phyloP scores from a whole-genome alignment of 768 basidiomycete genomes.

The Pisolithus marmoratus region DNA sequence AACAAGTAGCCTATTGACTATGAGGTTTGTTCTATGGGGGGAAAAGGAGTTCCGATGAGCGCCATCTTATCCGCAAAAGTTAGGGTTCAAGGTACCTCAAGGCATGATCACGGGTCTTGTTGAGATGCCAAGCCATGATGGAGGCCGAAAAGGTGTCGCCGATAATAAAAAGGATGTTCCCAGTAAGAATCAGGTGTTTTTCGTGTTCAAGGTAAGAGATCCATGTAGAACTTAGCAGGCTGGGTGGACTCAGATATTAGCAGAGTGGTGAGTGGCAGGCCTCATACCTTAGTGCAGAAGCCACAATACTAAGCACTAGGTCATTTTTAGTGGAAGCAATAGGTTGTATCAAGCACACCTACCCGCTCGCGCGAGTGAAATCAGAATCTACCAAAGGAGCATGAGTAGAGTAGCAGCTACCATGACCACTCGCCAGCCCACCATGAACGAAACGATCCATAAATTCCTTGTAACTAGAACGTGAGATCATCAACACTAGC shows the following conservation, averaged over 20 bases:
- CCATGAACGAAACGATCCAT: conserved; percentile 6
- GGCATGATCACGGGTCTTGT: background rate
- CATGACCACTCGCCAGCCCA: background rate
- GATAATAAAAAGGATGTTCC: conserved; percentile 6
- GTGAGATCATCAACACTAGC: background rate
- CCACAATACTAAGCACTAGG: conserved; percentile 1
- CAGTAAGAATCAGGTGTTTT: background rate
- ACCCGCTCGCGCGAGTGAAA: conserved; percentile 1
- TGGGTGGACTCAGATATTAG: background rate
- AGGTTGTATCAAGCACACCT: background rate
- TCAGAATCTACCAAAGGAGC: background rate
- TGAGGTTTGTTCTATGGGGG: background rate
- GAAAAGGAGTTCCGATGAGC: too few species aligned
- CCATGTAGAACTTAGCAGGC: conserved; percentile 2
- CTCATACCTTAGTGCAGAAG: conserved; percentile 1
- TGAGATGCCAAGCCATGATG: conserved; percentile 2
- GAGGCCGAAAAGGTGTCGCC: conserved; percentile 4
- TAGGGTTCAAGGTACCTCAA: background rate
- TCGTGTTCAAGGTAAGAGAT: background rate
- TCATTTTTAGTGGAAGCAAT: background rate
- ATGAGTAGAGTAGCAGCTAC: background rate
- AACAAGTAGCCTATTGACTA: conserved; percentile 9
- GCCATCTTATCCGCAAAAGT: too few species aligned
- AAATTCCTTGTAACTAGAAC: background rate
- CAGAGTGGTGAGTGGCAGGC: background rate